A percentile compares a stretch with the other conserved stretches of the same genome.
These are phyloP conservation scores for Echria macrotheca DNA, from an alignment of 495 filamentous ascomycete genomes.

Conservation along the genomic window DNA sequence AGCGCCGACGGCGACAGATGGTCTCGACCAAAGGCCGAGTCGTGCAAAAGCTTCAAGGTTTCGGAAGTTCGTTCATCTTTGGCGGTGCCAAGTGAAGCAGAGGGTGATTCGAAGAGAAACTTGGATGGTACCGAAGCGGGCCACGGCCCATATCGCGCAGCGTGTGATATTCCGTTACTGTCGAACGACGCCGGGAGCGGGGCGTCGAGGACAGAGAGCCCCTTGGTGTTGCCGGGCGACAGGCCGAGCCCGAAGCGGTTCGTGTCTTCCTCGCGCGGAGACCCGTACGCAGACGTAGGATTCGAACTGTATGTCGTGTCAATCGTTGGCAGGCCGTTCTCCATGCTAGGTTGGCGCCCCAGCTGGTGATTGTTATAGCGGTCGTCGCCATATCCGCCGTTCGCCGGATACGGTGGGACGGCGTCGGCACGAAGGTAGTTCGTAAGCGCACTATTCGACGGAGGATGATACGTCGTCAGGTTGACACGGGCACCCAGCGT, in stretches of 20 bases:
- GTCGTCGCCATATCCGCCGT: slow-evolving; percentile 39
- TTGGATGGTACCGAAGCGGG: slow-evolving; percentile 90
- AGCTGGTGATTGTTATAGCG: slow-evolving; percentile 39
- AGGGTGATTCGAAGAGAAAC: slow-evolving; percentile 87
- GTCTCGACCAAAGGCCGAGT: slow-evolving; percentile 71
- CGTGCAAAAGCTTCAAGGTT: slow-evolving; percentile 72
- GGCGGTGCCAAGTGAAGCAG: slow-evolving; percentile 57
- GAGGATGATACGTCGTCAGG: slow-evolving; percentile 45
- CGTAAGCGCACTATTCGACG: slow-evolving; percentile 68
- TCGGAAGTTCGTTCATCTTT: slow-evolving; percentile 61
- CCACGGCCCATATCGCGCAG: slow-evolving; percentile 82
- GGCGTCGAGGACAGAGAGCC: slow-evolving; percentile 83
- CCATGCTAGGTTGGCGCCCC: slow-evolving; percentile 42
- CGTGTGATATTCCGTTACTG: slow-evolving; percentile 88
- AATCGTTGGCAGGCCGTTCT: slow-evolving; percentile 61
- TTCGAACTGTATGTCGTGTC: slow-evolving; percentile 76
- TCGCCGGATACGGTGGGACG: slow-evolving; percentile 31
- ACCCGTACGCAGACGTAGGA: slow-evolving; percentile 75
- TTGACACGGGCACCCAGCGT: slow-evolving; percentile 70
- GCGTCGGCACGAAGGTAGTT: slow-evolving; percentile 73
- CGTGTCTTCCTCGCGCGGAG: slow-evolving; percentile 69
- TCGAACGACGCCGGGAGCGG: slow-evolving; percentile 94
- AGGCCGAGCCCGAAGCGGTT: slow-evolving; percentile 57
- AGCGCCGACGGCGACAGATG: slow-evolving; percentile 46
- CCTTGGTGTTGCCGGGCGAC: slow-evolving; percentile 63